These are phyloP conservation scores for Striga asiatica DNA, from an alignment of 257 asterid genomes.

Conservation along the genomic window DNA sequence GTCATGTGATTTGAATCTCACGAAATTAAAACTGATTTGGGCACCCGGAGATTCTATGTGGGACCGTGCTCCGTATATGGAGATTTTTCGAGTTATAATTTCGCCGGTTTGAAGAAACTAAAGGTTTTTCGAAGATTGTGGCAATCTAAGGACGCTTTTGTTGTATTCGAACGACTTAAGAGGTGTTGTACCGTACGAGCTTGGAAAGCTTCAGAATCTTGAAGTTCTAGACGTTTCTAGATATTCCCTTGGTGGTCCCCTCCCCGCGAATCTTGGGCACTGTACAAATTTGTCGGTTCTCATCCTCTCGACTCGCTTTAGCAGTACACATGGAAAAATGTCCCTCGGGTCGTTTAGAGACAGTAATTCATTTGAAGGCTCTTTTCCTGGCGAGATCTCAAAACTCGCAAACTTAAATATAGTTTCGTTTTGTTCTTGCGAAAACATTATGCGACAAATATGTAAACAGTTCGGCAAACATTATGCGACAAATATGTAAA, in stretches of 20 bases:
- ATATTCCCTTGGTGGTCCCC: slow-evolving; percentile 25
- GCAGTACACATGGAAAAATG: slow-evolving; percentile 25
- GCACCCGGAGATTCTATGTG: slow-evolving; percentile 36
- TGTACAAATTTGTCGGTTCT: slow-evolving; percentile 27
- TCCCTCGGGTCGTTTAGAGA: slow-evolving; percentile 11
- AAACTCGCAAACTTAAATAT: slow-evolving; percentile 27
- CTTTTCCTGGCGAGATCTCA: slow-evolving; percentile 26
- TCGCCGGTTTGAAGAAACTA: slow-evolving; percentile 20
- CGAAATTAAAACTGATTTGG: no score
- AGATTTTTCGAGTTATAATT: slow-evolving; percentile 21
- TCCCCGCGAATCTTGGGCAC: slow-evolving; percentile 28
- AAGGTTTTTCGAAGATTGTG: slow-evolving; percentile 26
- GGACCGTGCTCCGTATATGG: slow-evolving; percentile 31
- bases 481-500: no score
- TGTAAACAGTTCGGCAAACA: no score
- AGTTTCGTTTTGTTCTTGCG: no score
- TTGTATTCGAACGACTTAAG: slow-evolving; percentile 26
- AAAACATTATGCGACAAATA: no score
- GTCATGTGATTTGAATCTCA: no score
- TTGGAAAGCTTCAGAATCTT: slow-evolving; percentile 25
- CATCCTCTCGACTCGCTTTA: slow-evolving; percentile 27
- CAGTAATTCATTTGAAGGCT: slow-evolving; percentile 25
- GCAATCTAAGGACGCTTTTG: slow-evolving; percentile 32
- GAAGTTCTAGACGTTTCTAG: slow-evolving; percentile 32
- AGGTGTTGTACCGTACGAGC: slow-evolving; percentile 33